These are phyloP conservation scores for Trichocomaceae sp. DNA, from an alignment of 2,329 filamentous ascomycete species.

Conservation along the genomic window DNA sequence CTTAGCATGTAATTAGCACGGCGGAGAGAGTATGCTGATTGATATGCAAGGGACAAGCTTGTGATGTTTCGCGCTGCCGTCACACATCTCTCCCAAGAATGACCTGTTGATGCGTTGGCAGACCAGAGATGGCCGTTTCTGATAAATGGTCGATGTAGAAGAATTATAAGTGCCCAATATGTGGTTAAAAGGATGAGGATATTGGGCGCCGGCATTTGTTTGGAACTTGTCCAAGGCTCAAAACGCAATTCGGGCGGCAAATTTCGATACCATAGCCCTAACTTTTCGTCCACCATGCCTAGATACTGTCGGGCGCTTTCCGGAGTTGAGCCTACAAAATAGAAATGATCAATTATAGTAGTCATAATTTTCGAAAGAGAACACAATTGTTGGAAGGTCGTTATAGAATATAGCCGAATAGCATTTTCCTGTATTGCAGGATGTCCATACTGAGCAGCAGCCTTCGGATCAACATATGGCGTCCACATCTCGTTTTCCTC, in stretches of 20 bases:
- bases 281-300: conserved; percentile 22
- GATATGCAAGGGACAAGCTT: conserved; percentile 31
- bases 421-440: not conserved
- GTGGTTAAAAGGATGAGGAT: conserved; percentile 28
- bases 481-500: conserved; percentile 25
- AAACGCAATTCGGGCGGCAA: conserved; percentile 23
- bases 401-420: conserved; percentile 24
- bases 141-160: conserved; percentile 43
- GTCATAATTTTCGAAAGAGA: conserved; percentile 33
- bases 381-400: conserved; percentile 32
- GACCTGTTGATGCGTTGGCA: conserved; percentile 17
- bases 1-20: conserved; percentile 38
- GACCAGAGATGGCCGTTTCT: conserved; percentile 26
- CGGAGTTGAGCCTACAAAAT: conserved; percentile 24
- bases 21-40: conserved; percentile 34
- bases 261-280: conserved; percentile 23
- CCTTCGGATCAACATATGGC: conserved; percentile 18
- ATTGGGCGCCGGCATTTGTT: conserved; percentile 21
- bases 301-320: conserved; percentile 22
- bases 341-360: conserved; percentile 32
- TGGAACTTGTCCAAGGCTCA: conserved; percentile 21
- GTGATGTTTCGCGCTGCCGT: conserved; percentile 32
- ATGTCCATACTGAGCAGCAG: not conserved
- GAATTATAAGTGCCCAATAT: conserved; percentile 40
- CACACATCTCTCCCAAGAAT: conserved; percentile 29